phyloP scores from a whole-genome alignment of 2,329 filamentous ascomycete genomes.

The Ascochyta koolunga region DNA sequence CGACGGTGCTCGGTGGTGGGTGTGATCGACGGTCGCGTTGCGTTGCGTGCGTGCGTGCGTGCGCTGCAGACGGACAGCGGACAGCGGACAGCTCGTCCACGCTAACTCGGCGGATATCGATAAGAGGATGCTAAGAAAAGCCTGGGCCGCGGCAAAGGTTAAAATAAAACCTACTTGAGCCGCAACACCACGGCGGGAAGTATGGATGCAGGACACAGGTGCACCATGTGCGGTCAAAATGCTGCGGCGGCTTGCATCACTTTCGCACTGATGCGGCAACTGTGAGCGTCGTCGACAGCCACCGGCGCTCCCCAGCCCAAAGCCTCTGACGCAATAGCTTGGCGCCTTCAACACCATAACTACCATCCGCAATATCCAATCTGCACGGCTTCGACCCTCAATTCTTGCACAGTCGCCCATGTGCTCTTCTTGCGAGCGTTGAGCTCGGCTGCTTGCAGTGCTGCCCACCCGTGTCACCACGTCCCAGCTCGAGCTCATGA shows the following conservation, averaged over 20 bases:
- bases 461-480: not conserved
- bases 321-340: constrained; percentile 17
- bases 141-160: constrained; percentile 15
- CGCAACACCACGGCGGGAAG: constrained; percentile 15
- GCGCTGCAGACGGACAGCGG: constrained; percentile 8
- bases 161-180: constrained; percentile 12
- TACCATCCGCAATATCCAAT: not conserved
- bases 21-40: constrained; percentile 28
- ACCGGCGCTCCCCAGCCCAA: not conserved
- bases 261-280: constrained; percentile 4
- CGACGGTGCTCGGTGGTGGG: constrained; percentile 15
- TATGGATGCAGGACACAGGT: not conserved
- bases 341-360: constrained; percentile 2
- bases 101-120: constrained; percentile 22
- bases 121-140: constrained; percentile 21
- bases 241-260: constrained; percentile 5
- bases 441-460: not conserved
- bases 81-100: constrained; percentile 1
- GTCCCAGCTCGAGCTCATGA: not conserved
- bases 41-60: constrained; percentile 25
- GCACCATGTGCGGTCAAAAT: not conserved
- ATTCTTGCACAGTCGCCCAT: not conserved
- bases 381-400: not conserved
- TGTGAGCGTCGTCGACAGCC: not conserved
- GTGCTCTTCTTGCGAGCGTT: not conserved